Percentiles rank a stretch among this genome's conserved stretches.
These are phyloP conservation scores for Crassisporium funariophilum DNA, from an alignment of 768 basidiomycete genomes.

Conservation along the genomic window DNA sequence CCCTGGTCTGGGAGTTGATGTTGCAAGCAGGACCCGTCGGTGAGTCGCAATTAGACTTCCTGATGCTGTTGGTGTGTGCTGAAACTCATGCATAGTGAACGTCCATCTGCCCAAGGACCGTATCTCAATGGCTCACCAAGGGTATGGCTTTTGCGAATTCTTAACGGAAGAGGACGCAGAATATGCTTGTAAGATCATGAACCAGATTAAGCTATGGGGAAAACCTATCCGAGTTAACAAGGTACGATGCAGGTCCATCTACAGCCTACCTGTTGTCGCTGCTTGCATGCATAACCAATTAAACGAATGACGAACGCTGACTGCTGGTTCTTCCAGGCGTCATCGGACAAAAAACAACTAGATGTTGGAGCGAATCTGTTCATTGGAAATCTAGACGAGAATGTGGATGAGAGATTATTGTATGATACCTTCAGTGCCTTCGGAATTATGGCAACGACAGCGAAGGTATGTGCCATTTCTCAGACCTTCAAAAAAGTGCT, in stretches of 20 bases:
- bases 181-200: constrained; percentile 99
- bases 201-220: constrained; percentile 98
- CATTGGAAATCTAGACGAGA: constrained; percentile 93
- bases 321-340: constrained; percentile 60
- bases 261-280: constrained; percentile 16
- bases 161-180: constrained; percentile 98
- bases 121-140: constrained; percentile 97
- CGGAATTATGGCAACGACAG: constrained; percentile 88
- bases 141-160: constrained; percentile 99
- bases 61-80: background rate
- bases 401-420: constrained; percentile 89
- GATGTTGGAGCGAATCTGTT: constrained; percentile 98
- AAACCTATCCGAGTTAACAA: constrained; percentile 99
- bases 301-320: constrained; percentile 12
- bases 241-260: too few species aligned
- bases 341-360: constrained; percentile 96
- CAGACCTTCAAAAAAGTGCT: constrained; percentile 1
- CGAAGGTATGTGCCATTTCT: constrained; percentile 60
- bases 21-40: constrained; percentile 98
- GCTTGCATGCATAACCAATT: background rate
- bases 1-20: constrained; percentile 98
- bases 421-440: constrained; percentile 97
- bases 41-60: constrained; percentile 42
- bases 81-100: constrained; percentile 62
- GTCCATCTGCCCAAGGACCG: constrained; percentile 98